These are phyloP conservation scores for Acacia crassicarpa DNA, from an alignment of 306 rosid genomes.

Conservation along the genomic window DNA sequence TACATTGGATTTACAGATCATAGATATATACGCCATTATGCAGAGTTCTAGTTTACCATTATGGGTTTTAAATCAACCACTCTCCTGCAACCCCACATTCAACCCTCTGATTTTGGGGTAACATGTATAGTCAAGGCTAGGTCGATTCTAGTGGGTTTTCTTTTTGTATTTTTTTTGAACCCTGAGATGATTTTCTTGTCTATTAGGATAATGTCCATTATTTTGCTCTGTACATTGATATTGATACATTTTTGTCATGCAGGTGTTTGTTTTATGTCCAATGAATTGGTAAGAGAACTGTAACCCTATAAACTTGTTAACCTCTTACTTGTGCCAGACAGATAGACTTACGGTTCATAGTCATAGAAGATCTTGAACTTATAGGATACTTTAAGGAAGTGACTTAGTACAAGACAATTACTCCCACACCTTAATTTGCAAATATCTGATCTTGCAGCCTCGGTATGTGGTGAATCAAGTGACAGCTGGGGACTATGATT, in stretches of 20 bases:
- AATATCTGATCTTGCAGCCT: constrained; percentile 63
- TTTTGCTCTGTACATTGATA: constrained; percentile 35
- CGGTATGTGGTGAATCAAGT: constrained; percentile 97
- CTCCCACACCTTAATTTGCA: constrained; percentile 21
- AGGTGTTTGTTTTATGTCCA: constrained; percentile 97
- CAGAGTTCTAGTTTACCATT: constrained; percentile 2
- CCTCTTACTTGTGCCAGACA: background rate
- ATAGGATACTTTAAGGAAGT: background rate
- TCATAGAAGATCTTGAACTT: constrained; percentile 9
- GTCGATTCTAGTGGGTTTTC: background rate
- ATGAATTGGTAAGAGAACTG: constrained; percentile 80
- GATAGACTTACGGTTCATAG: background rate
- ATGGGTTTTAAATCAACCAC: background rate
- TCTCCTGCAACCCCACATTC: background rate
- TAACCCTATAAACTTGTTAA: background rate
- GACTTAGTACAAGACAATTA: background rate
- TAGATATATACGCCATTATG: background rate
- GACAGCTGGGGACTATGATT: constrained; percentile 90
- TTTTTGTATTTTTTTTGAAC: background rate
- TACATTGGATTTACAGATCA: background rate
- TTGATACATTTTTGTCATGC: constrained; percentile 35
- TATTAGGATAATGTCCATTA: background rate
- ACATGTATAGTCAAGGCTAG: background rate
- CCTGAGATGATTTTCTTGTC: constrained; percentile 7
- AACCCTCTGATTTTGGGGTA: constrained; percentile 4